Percentiles rank a stretch among this genome's conserved stretches.
Evolutionary conservation across 257 asterid genomes (phyloP).

Genomic region (Salvia rosmarinus): DNA sequence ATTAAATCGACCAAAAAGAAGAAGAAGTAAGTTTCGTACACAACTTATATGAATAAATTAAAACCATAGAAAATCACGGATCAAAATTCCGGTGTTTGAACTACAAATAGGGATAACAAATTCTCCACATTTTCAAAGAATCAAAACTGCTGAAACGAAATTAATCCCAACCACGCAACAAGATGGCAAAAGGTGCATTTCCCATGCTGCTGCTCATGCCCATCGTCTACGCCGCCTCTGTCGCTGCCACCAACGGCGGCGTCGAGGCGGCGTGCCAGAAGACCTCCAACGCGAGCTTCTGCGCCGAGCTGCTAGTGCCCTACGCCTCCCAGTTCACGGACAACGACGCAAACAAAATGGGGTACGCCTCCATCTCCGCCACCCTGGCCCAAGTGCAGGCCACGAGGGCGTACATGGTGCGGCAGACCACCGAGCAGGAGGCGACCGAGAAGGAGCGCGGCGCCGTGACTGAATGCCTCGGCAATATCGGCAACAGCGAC

Average conservation of each 20-base stretch:
- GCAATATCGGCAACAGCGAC: slow-evolving; percentile 37
- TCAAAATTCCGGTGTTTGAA: not conserved
- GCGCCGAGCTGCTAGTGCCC: slow-evolving; percentile 16
- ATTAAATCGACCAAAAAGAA: too few species aligned
- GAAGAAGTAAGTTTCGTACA: too few species aligned
- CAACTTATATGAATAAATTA: not conserved
- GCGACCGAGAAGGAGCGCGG: not conserved
- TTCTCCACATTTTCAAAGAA: not conserved
- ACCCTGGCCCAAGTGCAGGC: slow-evolving; percentile 17
- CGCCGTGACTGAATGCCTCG: slow-evolving; percentile 51
- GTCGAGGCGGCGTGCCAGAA: slow-evolving; percentile 19
- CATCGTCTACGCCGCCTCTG: not conserved
- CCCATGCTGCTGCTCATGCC: not conserved
- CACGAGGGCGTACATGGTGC: slow-evolving; percentile 24
- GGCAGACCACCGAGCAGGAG: not conserved
- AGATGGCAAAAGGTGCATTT: slow-evolving; percentile 14
- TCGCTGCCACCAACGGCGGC: not conserved
- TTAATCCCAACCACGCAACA: not conserved
- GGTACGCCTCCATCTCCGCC: slow-evolving; percentile 35
- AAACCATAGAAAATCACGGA: slow-evolving; percentile 30
- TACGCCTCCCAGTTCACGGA: slow-evolving; percentile 30
- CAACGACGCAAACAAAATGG: slow-evolving; percentile 26
- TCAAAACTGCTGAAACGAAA: not conserved
- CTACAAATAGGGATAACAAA: not conserved
- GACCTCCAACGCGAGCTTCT: slow-evolving; percentile 1